Conservation (phyloP, 139 green algal genomes). For the Tetradesmus obliquus region DNA sequence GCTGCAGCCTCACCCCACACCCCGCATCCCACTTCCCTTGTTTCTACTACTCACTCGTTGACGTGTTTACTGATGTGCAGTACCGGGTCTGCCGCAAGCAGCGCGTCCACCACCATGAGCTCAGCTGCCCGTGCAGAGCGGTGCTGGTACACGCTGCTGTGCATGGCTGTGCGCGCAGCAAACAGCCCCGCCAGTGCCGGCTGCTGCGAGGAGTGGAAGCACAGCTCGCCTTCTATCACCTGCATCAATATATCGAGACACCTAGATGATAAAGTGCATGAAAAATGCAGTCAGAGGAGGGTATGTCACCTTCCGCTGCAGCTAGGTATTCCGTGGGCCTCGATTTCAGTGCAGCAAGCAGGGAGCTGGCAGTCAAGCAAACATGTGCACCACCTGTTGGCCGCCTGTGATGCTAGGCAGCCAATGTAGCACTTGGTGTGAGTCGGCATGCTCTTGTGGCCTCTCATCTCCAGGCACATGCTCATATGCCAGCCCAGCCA, state of each 20-base stretch:
- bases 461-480: too few relatives aligned
- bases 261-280: neutral
- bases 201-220: neutral
- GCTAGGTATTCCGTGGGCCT: too few relatives aligned
- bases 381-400: too few relatives aligned
- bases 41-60: neutral
- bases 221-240: constrained; percentile 21
- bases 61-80: constrained; percentile 44
- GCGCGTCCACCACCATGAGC: constrained; percentile 72
- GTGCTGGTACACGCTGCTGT: constrained; percentile 59
- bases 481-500: too few relatives aligned
- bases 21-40: neutral
- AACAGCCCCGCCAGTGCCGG: constrained; percentile 32
- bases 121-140: constrained; percentile 65
- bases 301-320: too few relatives aligned
- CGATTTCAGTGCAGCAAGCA: too few relatives aligned
- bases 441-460: too few relatives aligned
- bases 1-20: neutral
- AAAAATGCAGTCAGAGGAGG: neutral
- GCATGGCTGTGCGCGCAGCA: constrained; percentile 46
- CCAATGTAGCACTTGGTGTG: too few relatives aligned
- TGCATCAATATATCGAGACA: neutral
- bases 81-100: constrained; percentile 59
- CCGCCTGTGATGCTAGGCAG: too few relatives aligned
- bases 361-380: too few relatives aligned